Base-by-base conservation (phyloP, 2,329 filamentous ascomycete species). In the Botryotinia globosa region DNA sequence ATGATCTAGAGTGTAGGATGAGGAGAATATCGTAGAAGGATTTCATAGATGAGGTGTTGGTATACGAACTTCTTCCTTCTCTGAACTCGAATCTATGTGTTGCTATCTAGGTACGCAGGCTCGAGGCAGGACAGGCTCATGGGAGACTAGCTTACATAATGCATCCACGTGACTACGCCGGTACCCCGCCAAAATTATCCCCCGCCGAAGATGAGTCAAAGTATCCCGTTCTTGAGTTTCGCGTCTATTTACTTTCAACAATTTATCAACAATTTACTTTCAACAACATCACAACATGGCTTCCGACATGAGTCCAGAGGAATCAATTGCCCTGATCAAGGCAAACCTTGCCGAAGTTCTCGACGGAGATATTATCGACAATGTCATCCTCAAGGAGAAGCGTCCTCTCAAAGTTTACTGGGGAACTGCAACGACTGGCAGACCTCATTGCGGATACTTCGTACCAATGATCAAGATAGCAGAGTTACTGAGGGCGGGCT, bases 371-470 rank as follows among this genome's bases (percentile, higher is more conserved):
- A 93, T 97, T 75, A 92, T 96, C 80, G 89, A 94, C 81, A 86
- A 89, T 79, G 84, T 89, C 63, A 87, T 95, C 75, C 83, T 91
- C 76, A 89, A 89, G 74, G 87, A 92, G 81, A 90, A 93, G 71
- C 87, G 91, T 64, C 88, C 90, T 71, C 87, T 93, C 69, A 91
- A 90, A 81, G 89, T 97, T 82, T 97, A 97, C 89, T 97, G 93
- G 93, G 88, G 93, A 25, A 97, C 94, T 0, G 79, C 78, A 42
- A 78, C 78, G 7, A 80, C 78, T 18, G 94, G 94, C n/a, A 87
- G 91, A 74, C 94, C 94, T 71, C 94, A 98, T 82, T 92, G 90
- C 81, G 94, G 93, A 77, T 97, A 97, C 86, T 93, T 97, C 42
- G 79, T 80, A 9, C 91, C 94, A 9, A 91, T 92, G 78, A 89